These are phyloP conservation scores for Berkeleyomyces rouxiae DNA, from an alignment of 2,329 filamentous ascomycete species.

Conservation along the genomic window DNA sequence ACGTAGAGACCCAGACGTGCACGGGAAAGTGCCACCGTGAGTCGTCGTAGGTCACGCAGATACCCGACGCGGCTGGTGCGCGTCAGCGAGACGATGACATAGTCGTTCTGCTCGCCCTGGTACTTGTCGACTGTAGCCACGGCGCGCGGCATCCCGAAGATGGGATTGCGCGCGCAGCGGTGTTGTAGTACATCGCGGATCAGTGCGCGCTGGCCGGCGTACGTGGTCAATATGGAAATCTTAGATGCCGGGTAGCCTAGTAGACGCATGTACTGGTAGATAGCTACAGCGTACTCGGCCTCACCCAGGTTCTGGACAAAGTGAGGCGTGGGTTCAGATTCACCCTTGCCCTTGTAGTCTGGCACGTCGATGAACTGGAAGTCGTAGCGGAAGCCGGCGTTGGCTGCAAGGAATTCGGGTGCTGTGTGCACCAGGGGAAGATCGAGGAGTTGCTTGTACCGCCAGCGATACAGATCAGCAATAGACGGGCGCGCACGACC, in stretches of 20 bases:
- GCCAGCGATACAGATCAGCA: constrained; percentile 82
- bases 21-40: constrained; percentile 88
- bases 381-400: constrained; percentile 82
- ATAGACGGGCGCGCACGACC: constrained; percentile 78
- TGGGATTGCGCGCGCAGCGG: constrained; percentile 62
- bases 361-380: constrained; percentile 95
- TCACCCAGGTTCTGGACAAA: constrained; percentile 95
- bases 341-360: constrained; percentile 80
- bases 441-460: constrained; percentile 67
- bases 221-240: constrained; percentile 84
- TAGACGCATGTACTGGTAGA: constrained; percentile 94
- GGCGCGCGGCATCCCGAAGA: constrained; percentile 79
- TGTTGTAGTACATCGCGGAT: constrained; percentile 74
- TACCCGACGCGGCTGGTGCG: constrained; percentile 82
- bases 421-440: constrained; percentile 54
- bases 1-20: constrained; percentile 85
- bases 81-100: constrained; percentile 84
- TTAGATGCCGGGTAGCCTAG: constrained; percentile 72
- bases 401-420: constrained; percentile 61
- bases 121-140: constrained; percentile 97
- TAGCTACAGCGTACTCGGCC: constrained; percentile 87
- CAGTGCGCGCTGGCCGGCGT: constrained; percentile 78
- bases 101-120: constrained; percentile 98
- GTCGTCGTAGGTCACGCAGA: constrained; percentile 75
- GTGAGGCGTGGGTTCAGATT: constrained; percentile 78